Conservation (phyloP, 768 basidiomycete species). For the Amanita pallidorosea region DNA sequence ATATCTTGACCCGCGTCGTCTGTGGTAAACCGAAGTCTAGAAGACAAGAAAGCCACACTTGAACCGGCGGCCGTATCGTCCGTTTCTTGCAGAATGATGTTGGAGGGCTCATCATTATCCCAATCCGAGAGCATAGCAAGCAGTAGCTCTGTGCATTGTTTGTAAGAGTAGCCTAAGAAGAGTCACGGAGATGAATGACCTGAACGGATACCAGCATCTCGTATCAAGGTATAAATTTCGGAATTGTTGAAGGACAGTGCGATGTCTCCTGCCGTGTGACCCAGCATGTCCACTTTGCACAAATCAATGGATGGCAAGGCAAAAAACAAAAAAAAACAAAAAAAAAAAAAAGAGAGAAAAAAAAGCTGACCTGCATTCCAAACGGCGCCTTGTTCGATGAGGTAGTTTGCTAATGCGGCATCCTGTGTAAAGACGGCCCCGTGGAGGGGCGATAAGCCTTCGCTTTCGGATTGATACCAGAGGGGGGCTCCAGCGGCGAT, state of each 20-base stretch:
- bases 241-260: conserved; percentile 78
- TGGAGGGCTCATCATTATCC: conserved; percentile 18
- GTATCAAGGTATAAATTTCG: conserved; percentile 63
- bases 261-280: conserved; percentile 83
- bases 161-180: too few relatives aligned
- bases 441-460: conserved; percentile 78
- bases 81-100: conserved; percentile 32
- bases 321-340: too few relatives aligned
- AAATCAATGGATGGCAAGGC: neutral
- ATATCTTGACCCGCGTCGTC: conserved; percentile 77
- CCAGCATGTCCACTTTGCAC: conserved; percentile 59
- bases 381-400: conserved; percentile 75
- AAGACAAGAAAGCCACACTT: conserved; percentile 58
- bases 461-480: conserved; percentile 80
- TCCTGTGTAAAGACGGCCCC: conserved; percentile 75
- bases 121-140: conserved; percentile 50
- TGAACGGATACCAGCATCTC: conserved; percentile 88
- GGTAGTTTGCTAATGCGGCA: conserved; percentile 44
- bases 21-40: conserved; percentile 52
- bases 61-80: conserved; percentile 54
- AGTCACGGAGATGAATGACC: conserved; percentile 34
- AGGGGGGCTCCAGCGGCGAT: conserved; percentile 65
- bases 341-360: neutral
- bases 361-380: conserved; percentile 74
- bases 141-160: conserved; percentile 46